These are phyloP conservation scores for Thuidium tamariscinum DNA, from an alignment of 225 moss, liverwort and hornwort genomes.

Conservation along the genomic window DNA sequence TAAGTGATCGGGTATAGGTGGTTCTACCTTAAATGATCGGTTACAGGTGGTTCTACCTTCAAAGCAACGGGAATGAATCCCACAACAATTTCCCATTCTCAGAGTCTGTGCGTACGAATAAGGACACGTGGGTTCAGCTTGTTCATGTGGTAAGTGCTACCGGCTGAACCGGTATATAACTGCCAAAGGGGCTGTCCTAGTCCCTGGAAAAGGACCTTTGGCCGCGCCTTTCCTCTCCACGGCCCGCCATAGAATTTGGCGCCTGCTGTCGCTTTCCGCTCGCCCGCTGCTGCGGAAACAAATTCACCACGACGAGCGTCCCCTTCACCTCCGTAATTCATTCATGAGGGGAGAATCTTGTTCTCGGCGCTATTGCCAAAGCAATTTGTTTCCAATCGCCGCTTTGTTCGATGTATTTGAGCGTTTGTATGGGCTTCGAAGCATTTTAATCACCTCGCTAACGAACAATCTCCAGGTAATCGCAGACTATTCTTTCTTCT, in stretches of 20 bases:
- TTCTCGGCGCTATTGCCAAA: background rate
- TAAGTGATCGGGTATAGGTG: too few relatives aligned
- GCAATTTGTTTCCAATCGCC: background rate
- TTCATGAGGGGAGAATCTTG: background rate
- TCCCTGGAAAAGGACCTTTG: conserved; percentile 5
- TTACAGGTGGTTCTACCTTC: too few relatives aligned
- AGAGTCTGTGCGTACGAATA: background rate
- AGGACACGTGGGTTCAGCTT: background rate
- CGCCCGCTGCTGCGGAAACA: background rate
- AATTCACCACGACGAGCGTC: background rate
- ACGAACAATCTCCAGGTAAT: background rate
- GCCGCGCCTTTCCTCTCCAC: background rate
- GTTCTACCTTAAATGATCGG: too few relatives aligned
- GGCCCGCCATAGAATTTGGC: background rate
- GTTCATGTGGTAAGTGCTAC: conserved; percentile 15
- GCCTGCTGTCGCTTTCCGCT: background rate
- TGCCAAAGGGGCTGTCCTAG: background rate
- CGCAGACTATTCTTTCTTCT: background rate
- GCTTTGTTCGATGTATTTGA: background rate
- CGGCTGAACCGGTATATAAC: conserved; percentile 35
- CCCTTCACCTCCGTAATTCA: background rate
- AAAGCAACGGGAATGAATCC: background rate
- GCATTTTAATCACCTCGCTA: background rate
- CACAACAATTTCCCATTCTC: background rate
- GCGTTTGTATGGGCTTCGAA: background rate